Evolutionary conservation across 2,329 filamentous ascomycete species (phyloP).

Genomic region (Penicillium rolfsii): DNA sequence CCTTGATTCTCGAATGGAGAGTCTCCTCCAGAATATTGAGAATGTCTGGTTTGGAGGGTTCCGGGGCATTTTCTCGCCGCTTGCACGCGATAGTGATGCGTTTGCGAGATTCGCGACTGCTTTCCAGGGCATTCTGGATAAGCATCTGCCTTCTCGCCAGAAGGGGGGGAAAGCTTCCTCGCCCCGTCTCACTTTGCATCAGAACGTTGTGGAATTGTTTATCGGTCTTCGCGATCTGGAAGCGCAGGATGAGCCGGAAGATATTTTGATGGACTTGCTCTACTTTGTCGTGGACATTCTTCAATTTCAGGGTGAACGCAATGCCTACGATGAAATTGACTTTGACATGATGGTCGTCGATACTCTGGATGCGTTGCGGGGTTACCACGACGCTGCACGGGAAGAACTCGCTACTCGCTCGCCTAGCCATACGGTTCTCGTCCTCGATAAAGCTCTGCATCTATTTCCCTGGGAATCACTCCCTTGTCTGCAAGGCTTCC

Average conservation of each 20-base stretch:
- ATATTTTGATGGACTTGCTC: slow-evolving; percentile 85
- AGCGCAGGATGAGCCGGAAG: slow-evolving; percentile 76
- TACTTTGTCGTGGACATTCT: slow-evolving; percentile 97
- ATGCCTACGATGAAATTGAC: slow-evolving; percentile 97
- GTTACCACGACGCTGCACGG: slow-evolving; percentile 66
- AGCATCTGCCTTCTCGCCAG: slow-evolving; percentile 79
- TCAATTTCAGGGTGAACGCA: slow-evolving; percentile 93
- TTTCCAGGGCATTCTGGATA: slow-evolving; percentile 78
- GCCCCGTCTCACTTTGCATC: slow-evolving; percentile 59
- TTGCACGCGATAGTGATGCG: slow-evolving; percentile 63
- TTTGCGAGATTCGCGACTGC: slow-evolving; percentile 75
- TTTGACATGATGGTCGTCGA: slow-evolving; percentile 91
- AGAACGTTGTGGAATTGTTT: slow-evolving; percentile 81
- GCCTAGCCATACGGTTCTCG: slow-evolving; percentile 73
- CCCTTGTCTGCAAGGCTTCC: slow-evolving; percentile 76
- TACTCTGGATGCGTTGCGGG: slow-evolving; percentile 78
- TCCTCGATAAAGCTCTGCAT: slow-evolving; percentile 89
- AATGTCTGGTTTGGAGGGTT: slow-evolving; percentile 95
- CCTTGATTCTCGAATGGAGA: slow-evolving; percentile 75
- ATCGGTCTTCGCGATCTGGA: slow-evolving; percentile 78
- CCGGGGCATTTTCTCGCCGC: slow-evolving; percentile 86
- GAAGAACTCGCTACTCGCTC: slow-evolving; percentile 38
- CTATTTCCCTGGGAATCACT: slow-evolving; percentile 95
- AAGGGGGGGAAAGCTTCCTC: slow-evolving; percentile 60
- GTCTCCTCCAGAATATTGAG: slow-evolving; percentile 83